Conservation (phyloP, 2,329 filamentous ascomycete genomes). For the Aspergillus viridinutans region DNA sequence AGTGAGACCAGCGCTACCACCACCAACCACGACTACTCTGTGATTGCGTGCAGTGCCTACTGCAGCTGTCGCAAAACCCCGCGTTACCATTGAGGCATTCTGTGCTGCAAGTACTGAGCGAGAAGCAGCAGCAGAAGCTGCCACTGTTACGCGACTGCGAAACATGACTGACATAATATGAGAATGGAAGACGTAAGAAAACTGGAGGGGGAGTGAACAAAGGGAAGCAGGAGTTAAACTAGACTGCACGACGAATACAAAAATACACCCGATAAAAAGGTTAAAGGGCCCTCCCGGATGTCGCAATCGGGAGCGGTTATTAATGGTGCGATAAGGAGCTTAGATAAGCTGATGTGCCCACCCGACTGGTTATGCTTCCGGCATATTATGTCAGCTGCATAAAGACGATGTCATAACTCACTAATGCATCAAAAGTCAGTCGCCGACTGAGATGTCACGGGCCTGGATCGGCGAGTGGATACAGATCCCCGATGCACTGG, state of each 20-base stretch:
- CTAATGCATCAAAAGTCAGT: not conserved
- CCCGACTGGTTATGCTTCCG: not conserved
- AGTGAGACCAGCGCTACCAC: slow-evolving; percentile 61
- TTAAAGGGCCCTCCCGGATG: not conserved
- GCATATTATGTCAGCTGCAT: not conserved
- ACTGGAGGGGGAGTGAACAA: not conserved
- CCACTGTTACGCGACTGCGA: slow-evolving; percentile 18
- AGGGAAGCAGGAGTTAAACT: not conserved
- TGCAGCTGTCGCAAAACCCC: slow-evolving; percentile 30
- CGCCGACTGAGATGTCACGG: not conserved
- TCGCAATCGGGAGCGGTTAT: not conserved
- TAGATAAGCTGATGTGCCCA: not conserved
- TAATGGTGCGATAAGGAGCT: not conserved
- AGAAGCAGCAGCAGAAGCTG: slow-evolving; percentile 17
- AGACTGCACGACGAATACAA: not conserved
- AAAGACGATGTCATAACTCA: not conserved
- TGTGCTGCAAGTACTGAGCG: slow-evolving; percentile 11
- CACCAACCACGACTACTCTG: slow-evolving; percentile 64
- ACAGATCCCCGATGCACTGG: not conserved
- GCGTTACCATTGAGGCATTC: slow-evolving; percentile 3
- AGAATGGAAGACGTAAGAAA: not conserved
- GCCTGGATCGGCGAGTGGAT: not conserved
- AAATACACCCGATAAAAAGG: not conserved
- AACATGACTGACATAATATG: slow-evolving; percentile 20
- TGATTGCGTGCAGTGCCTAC: slow-evolving; percentile 46